Evolutionary conservation across 1,284 basidiomycete species (phyloP).

Genomic region (Pseudozyma sp.): DNA sequence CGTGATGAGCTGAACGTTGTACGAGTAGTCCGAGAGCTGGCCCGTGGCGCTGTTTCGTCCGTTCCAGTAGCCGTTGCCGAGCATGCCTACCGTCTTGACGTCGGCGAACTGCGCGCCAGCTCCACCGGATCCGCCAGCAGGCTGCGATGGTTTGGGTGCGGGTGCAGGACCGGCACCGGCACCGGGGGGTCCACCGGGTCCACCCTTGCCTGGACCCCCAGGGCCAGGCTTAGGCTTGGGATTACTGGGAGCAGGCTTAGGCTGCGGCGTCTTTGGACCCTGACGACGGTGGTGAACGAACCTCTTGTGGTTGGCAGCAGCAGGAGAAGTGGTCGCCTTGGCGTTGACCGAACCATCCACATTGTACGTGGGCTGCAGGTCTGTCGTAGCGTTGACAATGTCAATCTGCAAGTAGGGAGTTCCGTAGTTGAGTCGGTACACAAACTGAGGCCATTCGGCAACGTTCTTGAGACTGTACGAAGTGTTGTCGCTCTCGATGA

Average conservation of each 20-base stretch:
- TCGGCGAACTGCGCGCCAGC: slow-evolving; percentile 26
- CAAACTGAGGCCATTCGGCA: slow-evolving; percentile 34
- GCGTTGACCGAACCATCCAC: slow-evolving; percentile 22
- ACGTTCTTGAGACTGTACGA: slow-evolving; percentile 38
- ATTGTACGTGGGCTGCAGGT: slow-evolving; percentile 42
- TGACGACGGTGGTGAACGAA: slow-evolving; percentile 40
- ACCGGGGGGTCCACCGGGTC: slow-evolving; percentile 1
- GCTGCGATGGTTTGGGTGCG: neutral
- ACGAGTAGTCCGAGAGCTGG: slow-evolving; percentile 36
- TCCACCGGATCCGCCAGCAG: neutral
- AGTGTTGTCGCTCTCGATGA: slow-evolving; percentile 34
- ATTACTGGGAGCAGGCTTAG: slow-evolving; percentile 6
- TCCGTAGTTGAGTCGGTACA: slow-evolving; percentile 49
- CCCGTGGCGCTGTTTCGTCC: slow-evolving; percentile 46
- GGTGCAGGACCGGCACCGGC: slow-evolving; percentile 7
- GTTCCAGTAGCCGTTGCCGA: slow-evolving; percentile 33
- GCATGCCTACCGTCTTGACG: slow-evolving; percentile 41
- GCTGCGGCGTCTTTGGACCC: slow-evolving; percentile 18
- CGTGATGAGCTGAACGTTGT: slow-evolving; percentile 30
- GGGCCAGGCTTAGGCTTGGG: slow-evolving; percentile 8
- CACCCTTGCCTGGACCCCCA: slow-evolving; percentile 5
- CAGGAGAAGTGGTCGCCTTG: slow-evolving; percentile 7
- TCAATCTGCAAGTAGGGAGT: slow-evolving; percentile 46
- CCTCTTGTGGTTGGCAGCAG: slow-evolving; percentile 28
- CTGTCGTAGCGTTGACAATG: slow-evolving; percentile 36